Percentiles rank a stretch among this genome's conserved stretches.
These are phyloP conservation scores for Cytauxzoon felis DNA, from an alignment of 169 alveolate species.

Conservation along the genomic window DNA sequence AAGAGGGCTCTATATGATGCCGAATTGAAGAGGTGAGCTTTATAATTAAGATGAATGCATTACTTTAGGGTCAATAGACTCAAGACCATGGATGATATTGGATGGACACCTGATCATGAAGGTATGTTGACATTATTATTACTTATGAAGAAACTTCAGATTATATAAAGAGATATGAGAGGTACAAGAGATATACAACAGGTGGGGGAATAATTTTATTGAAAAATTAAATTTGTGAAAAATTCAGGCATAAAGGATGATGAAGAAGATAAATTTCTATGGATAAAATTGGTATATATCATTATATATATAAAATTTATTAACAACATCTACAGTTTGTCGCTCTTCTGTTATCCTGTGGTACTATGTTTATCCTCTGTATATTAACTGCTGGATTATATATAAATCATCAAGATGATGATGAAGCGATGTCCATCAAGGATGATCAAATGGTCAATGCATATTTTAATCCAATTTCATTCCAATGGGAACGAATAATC, in stretches of 20 bases:
- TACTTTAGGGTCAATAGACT: neutral
- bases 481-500: conserved; percentile 54
- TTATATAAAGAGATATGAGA: conserved; percentile 2
- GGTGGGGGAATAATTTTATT: too few species aligned
- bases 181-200: conserved; percentile 8
- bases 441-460: conserved; percentile 41
- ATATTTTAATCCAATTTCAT: conserved; percentile 43
- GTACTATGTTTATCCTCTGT: conserved; percentile 6
- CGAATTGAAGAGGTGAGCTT: neutral
- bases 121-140: neutral
- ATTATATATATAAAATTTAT: too few species aligned
- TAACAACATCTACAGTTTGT: conserved; percentile 5
- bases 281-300: conserved; percentile 15
- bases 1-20: conserved; percentile 29
- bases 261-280: conserved; percentile 3
- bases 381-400: conserved; percentile 14
- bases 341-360: conserved; percentile 7
- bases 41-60: neutral
- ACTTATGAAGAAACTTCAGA: too few species aligned
- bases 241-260: conserved; percentile 44
- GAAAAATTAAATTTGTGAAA: too few species aligned
- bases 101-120: neutral
- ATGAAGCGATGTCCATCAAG: neutral
- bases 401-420: conserved; percentile 18
- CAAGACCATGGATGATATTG: neutral